Conservation (phyloP, 257 asterid species). For the Rauvolfia tetraphylla region DNA sequence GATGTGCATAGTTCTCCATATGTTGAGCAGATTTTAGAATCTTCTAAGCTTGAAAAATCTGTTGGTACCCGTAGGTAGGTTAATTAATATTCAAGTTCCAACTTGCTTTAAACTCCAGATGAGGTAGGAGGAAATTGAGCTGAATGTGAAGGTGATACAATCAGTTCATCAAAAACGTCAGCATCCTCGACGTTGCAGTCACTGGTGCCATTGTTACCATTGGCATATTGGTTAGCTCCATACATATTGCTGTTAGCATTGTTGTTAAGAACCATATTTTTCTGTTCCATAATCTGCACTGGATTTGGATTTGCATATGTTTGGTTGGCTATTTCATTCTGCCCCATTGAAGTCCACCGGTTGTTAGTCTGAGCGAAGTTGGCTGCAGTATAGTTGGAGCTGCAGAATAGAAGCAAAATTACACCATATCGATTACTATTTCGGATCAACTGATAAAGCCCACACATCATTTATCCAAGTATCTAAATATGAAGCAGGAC, state of each 20-base stretch:
- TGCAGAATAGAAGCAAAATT: not conserved
- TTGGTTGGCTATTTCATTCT: not conserved
- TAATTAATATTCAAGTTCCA: not conserved
- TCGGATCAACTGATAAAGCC: no score
- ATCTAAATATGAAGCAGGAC: not conserved
- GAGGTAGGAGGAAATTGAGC: not conserved
- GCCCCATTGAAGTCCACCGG: not conserved
- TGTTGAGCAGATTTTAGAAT: no score
- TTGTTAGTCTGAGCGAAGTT: not conserved
- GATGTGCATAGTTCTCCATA: no score
- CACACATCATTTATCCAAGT: no score
- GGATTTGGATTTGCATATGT: not conserved
- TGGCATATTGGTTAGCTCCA: not conserved
- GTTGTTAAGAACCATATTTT: not conserved
- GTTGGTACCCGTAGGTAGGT: no score
- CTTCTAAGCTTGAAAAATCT: no score
- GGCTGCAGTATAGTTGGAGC: not conserved
- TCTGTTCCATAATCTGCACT: not conserved
- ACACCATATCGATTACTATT: not conserved
- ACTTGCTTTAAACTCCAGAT: not conserved
- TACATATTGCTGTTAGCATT: not conserved
- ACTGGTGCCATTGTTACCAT: not conserved
- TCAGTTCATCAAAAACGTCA: not conserved
- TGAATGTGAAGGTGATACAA: not conserved
- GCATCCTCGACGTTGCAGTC: not conserved